Conservation (phyloP, 192 early-diverging fungal genomes). For the Lobulomyces angularis region DNA sequence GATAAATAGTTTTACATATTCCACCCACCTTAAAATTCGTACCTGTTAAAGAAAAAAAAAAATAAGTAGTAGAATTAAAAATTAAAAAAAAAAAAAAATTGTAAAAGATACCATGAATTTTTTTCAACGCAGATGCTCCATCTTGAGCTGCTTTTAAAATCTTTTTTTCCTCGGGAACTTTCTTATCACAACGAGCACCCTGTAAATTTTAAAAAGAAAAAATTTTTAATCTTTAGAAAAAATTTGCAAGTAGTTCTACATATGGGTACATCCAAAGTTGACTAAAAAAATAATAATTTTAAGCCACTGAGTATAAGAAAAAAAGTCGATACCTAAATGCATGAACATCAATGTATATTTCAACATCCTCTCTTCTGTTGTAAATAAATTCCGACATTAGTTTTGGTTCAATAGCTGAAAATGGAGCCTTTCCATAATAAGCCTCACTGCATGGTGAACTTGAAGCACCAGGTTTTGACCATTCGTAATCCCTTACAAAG, state of each 20-base stretch:
- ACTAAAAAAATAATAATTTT: constrained; percentile 11
- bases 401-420: constrained; percentile 33
- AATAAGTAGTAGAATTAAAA: too few species aligned
- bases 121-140: constrained; percentile 39
- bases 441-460: constrained; percentile 46
- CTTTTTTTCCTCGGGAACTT: too few species aligned
- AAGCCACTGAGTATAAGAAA: constrained; percentile 1
- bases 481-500: constrained; percentile 21
- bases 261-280: constrained; percentile 56
- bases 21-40: too few species aligned
- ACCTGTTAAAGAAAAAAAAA: too few species aligned
- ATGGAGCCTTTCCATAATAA: constrained; percentile 37
- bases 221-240: too few species aligned
- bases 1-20: constrained; percentile 51
- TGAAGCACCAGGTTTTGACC: constrained; percentile 36
- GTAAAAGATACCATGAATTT: too few species aligned
- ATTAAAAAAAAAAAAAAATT: too few species aligned
- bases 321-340: too few species aligned
- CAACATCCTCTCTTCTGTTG: constrained; percentile 14
- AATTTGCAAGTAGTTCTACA: too few species aligned
- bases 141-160: too few species aligned
- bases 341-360: constrained; percentile 27
- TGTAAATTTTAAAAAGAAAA: too few species aligned
- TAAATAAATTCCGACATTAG: constrained; percentile 39
- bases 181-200: too few species aligned